Conservation (phyloP, 2,329 filamentous ascomycete species). For the Epichloe coenophiala region DNA sequence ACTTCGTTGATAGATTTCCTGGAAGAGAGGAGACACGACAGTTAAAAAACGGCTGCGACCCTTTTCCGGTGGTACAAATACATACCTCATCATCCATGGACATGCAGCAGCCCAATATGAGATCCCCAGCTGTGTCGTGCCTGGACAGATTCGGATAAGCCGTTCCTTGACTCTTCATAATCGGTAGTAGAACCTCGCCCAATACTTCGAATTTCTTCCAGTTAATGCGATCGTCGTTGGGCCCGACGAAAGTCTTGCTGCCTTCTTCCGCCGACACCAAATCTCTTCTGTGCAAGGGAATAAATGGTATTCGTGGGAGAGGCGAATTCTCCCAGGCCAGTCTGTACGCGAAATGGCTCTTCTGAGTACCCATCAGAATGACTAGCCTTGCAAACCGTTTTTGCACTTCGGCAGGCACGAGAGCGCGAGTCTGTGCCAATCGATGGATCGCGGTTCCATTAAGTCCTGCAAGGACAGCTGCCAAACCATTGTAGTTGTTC, state of each 20-base stretch:
- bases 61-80: slow-evolving; percentile 5
- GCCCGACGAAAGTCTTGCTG: slow-evolving; percentile 75
- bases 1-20: slow-evolving; percentile 54
- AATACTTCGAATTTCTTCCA: slow-evolving; percentile 98
- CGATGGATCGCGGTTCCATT: slow-evolving; percentile 80
- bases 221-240: slow-evolving; percentile 65
- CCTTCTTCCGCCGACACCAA: slow-evolving; percentile 86
- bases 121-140: slow-evolving; percentile 55
- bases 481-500: slow-evolving; percentile 95
- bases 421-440: slow-evolving; percentile 61
- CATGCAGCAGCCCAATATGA: slow-evolving; percentile 74
- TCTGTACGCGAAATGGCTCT: slow-evolving; percentile 90
- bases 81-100: slow-evolving; percentile 77
- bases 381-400: slow-evolving; percentile 82
- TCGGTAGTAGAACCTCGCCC: slow-evolving; percentile 76
- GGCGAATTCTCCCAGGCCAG: slow-evolving; percentile 94
- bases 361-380: slow-evolving; percentile 84
- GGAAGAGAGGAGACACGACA: background rate
- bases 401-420: slow-evolving; percentile 57
- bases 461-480: slow-evolving; percentile 86
- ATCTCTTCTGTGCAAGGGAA: slow-evolving; percentile 80
- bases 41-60: background rate
- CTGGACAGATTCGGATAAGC: slow-evolving; percentile 61
- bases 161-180: slow-evolving; percentile 82
- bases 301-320: slow-evolving; percentile 79